Conservation (phyloP, 371 early-diverging fungal species). For the Rhizopus stolonifer region DNA sequence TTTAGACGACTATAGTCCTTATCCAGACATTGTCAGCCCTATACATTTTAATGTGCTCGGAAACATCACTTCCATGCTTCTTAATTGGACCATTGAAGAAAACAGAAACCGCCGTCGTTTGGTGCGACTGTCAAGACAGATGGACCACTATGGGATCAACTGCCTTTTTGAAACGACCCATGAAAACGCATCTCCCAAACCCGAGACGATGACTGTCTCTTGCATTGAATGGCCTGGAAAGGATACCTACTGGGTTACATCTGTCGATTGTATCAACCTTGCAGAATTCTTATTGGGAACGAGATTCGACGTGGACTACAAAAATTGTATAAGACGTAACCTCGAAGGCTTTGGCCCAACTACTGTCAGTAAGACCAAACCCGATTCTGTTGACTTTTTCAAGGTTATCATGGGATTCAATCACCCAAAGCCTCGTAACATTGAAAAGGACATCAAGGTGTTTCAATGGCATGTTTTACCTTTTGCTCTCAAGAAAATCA, state of each 20-base stretch:
- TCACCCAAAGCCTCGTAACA: conserved; percentile 80
- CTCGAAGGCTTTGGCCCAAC: conserved; percentile 77
- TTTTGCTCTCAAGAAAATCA: conserved; percentile 72
- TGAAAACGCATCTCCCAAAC: not conserved
- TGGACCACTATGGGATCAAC: not conserved
- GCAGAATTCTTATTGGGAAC: conserved; percentile 69
- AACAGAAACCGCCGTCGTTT: conserved; percentile 65
- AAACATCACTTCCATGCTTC: conserved; percentile 17
- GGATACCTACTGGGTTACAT: conserved; percentile 72
- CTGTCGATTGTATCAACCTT: conserved; percentile 75
- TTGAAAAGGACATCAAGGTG: conserved; percentile 84
- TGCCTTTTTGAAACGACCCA: not conserved
- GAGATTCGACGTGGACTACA: conserved; percentile 74
- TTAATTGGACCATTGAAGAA: conserved; percentile 64
- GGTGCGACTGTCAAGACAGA: conserved; percentile 56
- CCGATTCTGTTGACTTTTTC: conserved; percentile 73
- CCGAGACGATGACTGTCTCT: conserved; percentile 59
- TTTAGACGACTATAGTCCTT: not conserved
- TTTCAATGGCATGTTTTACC: conserved; percentile 73
- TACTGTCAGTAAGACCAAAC: conserved; percentile 72
- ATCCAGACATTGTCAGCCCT: not conserved
- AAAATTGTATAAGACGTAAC: conserved; percentile 81
- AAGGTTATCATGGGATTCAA: conserved; percentile 77
- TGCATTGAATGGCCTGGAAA: conserved; percentile 77
- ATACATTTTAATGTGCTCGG: conserved; percentile 10